These are phyloP conservation scores for Penicillium rolfsii DNA, from an alignment of 2,329 filamentous ascomycete species.

Conservation along the genomic window DNA sequence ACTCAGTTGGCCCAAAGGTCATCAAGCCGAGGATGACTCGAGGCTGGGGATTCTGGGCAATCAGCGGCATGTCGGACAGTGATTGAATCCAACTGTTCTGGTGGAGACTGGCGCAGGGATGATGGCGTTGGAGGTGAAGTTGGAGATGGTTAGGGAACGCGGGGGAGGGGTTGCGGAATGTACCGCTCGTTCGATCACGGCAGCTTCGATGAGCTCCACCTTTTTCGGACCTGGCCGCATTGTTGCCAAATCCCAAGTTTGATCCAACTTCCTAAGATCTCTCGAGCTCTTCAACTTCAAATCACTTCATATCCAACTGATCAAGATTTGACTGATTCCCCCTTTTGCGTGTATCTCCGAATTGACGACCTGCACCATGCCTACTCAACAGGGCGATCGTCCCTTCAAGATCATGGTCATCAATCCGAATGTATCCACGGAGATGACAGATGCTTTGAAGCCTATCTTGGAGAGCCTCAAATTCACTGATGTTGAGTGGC, in stretches of 20 bases:
- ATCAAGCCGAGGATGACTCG: conserved; percentile 82
- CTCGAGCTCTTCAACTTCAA: not conserved
- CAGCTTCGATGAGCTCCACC: conserved; percentile 9
- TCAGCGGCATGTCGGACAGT: conserved; percentile 38
- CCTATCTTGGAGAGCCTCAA: conserved; percentile 45
- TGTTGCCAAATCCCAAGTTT: not conserved
- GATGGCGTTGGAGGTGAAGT: not conserved
- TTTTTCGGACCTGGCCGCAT: conserved; percentile 17
- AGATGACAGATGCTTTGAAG: conserved; percentile 49
- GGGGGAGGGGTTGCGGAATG: conserved; percentile 26
- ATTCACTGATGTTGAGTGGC: conserved; percentile 41
- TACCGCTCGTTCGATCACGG: conserved; percentile 24
- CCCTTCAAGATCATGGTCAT: conserved; percentile 45
- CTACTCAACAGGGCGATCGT: conserved; percentile 16
- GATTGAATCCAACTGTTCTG: not conserved
- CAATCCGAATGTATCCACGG: conserved; percentile 51
- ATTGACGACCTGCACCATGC: conserved; percentile 17
- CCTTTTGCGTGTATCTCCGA: not conserved
- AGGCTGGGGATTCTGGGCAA: conserved; percentile 54
- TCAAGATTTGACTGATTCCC: not conserved
- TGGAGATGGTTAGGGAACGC: conserved; percentile 8
- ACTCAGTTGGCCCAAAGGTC: conserved; percentile 73
- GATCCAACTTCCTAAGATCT: not conserved
- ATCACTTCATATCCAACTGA: not conserved
- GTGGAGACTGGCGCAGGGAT: not conserved